phyloP scores from a whole-genome alignment of 2,329 filamentous ascomycete genomes.

The Exophiala spinifera region DNA sequence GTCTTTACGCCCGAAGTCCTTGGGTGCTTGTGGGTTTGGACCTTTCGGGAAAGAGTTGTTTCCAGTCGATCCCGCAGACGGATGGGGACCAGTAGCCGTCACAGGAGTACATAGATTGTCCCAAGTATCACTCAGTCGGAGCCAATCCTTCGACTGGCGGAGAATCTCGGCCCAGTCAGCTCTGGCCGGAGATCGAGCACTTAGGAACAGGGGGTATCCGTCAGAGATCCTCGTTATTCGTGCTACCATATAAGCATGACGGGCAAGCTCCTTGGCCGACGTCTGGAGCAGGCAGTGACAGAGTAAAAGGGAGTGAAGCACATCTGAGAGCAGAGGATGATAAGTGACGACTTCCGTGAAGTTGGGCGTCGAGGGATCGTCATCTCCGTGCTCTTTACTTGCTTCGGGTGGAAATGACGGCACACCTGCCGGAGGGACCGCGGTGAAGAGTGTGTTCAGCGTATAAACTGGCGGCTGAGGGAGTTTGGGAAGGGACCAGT shows the following conservation, averaged over 20 bases:
- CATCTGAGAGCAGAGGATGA: conserved; percentile 75
- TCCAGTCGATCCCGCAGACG: background rate
- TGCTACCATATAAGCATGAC: conserved; percentile 78
- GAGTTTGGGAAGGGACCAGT: conserved; percentile 8
- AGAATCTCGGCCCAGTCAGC: conserved; percentile 79
- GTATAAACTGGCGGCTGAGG: conserved; percentile 47
- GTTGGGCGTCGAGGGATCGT: conserved; percentile 38
- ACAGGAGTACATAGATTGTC: conserved; percentile 66
- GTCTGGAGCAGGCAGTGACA: conserved; percentile 79
- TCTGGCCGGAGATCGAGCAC: conserved; percentile 66
- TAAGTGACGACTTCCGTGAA: conserved; percentile 69
- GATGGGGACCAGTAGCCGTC: conserved; percentile 32
- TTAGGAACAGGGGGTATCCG: conserved; percentile 76
- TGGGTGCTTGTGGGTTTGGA: conserved; percentile 41
- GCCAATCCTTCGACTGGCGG: conserved; percentile 65
- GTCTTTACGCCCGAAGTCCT: conserved; percentile 58
- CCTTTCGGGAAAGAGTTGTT: too few relatives aligned
- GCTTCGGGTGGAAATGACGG: conserved; percentile 61
- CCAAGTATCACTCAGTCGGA: conserved; percentile 64
- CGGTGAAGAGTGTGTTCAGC: conserved; percentile 66
- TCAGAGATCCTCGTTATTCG: conserved; percentile 70
- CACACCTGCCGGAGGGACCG: conserved; percentile 63
- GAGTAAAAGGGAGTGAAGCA: conserved; percentile 72
- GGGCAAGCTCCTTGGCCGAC: conserved; percentile 70
- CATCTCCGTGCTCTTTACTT: background rate